phyloP scores from a whole-genome alignment of 257 asterid genomes.

The Salvia hispanica region DNA sequence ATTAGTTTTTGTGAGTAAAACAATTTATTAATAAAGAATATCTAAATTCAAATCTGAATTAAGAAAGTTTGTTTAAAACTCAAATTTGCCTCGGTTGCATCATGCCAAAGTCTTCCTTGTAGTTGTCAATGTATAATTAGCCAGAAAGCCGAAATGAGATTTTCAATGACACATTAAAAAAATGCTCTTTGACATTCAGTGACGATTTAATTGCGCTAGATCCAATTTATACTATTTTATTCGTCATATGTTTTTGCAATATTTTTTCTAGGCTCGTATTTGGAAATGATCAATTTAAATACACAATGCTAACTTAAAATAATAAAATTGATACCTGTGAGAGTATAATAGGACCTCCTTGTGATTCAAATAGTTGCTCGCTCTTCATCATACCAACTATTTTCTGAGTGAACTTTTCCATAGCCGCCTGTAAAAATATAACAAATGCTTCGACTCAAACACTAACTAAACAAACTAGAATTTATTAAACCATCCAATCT shows the following conservation, averaged over 20 bases:
- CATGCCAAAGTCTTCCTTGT: too few relatives aligned
- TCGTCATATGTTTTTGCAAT: too few relatives aligned
- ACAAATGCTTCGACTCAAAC: background rate
- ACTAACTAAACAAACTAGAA: background rate
- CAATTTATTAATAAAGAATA: background rate
- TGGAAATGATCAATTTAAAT: background rate
- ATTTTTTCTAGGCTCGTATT: background rate
- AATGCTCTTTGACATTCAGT: too few relatives aligned
- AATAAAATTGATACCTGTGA: conserved; percentile 57
- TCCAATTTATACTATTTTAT: too few relatives aligned
- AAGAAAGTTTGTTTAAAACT: background rate
- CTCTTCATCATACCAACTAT: conserved; percentile 78
- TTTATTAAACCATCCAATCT: background rate
- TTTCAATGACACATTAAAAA: too few relatives aligned
- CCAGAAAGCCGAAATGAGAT: too few relatives aligned
- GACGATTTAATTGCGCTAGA: too few relatives aligned
- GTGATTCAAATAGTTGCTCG: conserved; percentile 68
- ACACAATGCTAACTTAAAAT: background rate
- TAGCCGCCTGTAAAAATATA: conserved; percentile 51
- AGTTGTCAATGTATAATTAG: too few relatives aligned
- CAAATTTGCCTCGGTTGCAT: background rate
- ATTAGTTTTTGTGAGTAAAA: background rate
- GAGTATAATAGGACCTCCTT: conserved; percentile 93
- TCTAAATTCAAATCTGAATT: too few relatives aligned
- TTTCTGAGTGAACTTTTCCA: conserved; percentile 75